phyloP scores from a whole-genome alignment of 169 alveolate genomes.

The Sarcocystis neurona region DNA sequence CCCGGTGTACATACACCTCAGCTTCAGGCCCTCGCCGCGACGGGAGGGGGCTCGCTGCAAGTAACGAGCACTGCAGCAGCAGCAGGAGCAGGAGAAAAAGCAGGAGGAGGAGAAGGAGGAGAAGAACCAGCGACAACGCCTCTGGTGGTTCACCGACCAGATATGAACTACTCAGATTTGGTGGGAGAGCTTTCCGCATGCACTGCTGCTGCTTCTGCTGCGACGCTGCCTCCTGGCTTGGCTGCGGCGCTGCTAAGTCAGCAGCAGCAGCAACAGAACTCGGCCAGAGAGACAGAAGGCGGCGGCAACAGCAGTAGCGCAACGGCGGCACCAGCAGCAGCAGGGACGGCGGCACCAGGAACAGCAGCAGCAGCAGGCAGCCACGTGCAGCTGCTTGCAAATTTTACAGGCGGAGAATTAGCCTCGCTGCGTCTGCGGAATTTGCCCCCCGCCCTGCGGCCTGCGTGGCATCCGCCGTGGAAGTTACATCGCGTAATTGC shows the following conservation, averaged over 20 bases:
- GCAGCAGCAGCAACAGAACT: too few species aligned
- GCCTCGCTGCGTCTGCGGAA: not conserved
- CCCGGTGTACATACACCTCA: not conserved
- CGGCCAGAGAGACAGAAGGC: not conserved
- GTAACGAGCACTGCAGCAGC: not conserved
- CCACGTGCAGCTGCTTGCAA: not conserved
- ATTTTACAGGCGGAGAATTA: not conserved
- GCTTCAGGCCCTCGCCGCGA: not conserved
- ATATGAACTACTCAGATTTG: conserved; percentile 5
- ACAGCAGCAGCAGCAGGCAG: not conserved
- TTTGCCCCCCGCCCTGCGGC: conserved; percentile 61
- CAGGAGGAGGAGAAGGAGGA: too few species aligned
- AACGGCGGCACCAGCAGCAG: not conserved
- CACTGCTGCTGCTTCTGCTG: not conserved
- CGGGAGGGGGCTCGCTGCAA: not conserved
- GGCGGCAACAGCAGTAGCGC: not conserved
- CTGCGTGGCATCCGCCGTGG: conserved; percentile 97
- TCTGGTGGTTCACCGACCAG: not conserved
- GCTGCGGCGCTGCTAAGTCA: not conserved
- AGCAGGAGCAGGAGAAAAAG: too few species aligned
- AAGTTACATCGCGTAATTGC: conserved; percentile 94
- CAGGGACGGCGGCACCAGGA: not conserved
- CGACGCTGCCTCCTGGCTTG: not conserved
- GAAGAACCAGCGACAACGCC: not conserved
- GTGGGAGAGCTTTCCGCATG: conserved; percentile 11